A percentile compares a stretch with the other conserved stretches of the same genome.
These are phyloP conservation scores for Posidonia australis DNA, from an alignment of 106 monocot species.

Conservation along the genomic window DNA sequence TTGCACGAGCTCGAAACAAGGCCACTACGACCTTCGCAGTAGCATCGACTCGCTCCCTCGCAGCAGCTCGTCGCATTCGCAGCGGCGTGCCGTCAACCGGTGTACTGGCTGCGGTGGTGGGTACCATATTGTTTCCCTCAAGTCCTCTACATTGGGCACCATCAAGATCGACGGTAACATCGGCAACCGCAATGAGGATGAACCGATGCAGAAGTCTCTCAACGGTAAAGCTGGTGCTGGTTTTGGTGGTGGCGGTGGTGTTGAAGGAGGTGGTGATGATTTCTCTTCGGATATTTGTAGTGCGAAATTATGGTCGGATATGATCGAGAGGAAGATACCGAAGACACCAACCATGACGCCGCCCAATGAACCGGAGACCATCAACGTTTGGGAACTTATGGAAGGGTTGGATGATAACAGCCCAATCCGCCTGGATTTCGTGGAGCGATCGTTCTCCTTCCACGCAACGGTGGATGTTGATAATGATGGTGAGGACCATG, in stretches of 20 bases:
- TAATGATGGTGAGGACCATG: not conserved
- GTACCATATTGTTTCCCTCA: slow-evolving; percentile 30
- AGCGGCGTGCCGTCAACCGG: slow-evolving; percentile 4
- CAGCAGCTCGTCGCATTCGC: slow-evolving; percentile 11
- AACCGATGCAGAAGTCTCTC: slow-evolving; percentile 1
- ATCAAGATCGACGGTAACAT: slow-evolving; percentile 9
- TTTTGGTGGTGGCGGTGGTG: not conserved
- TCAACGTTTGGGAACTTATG: slow-evolving; percentile 48
- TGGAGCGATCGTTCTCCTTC: slow-evolving; percentile 46
- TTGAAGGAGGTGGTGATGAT: not conserved
- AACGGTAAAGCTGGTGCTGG: slow-evolving; percentile 2
- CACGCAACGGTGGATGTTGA: not conserved
- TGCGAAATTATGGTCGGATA: slow-evolving; percentile 8
- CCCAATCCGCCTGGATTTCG: slow-evolving; percentile 13
- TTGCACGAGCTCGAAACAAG: slow-evolving; percentile 55
- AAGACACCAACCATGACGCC: slow-evolving; percentile 3
- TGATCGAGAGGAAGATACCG: slow-evolving; percentile 12
- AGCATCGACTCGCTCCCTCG: no score
- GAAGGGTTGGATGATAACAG: slow-evolving; percentile 32
- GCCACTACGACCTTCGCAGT: slow-evolving; percentile 22
- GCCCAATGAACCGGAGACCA: slow-evolving; percentile 33
- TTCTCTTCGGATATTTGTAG: not conserved
- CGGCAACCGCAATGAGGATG: not conserved
- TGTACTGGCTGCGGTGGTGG: not conserved
- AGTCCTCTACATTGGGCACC: slow-evolving; percentile 25